Evolutionary conservation across 2,329 filamentous ascomycete genomes (phyloP).

Genomic region (Beauveria caledonica): DNA sequence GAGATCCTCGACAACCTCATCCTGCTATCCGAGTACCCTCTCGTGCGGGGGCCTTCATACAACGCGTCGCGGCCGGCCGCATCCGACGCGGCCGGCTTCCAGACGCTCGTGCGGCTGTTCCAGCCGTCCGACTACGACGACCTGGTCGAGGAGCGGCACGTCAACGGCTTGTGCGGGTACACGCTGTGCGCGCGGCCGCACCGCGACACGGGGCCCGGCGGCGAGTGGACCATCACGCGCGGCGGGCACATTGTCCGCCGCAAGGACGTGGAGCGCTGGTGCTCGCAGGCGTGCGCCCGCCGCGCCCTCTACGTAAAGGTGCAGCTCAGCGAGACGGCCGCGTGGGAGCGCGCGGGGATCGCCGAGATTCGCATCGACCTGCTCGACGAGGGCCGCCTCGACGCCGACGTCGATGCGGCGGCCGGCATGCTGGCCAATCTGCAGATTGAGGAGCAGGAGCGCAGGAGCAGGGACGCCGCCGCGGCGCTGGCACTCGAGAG

Average conservation of each 20-base stretch:
- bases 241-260: constrained; percentile 57
- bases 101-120: constrained; percentile 60
- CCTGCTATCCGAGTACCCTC: constrained; percentile 55
- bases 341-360: constrained; percentile 67
- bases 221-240: constrained; percentile 59
- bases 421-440: constrained; percentile 32
- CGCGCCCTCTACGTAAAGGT: constrained; percentile 80
- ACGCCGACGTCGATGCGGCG: constrained; percentile 28
- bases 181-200: constrained; percentile 64
- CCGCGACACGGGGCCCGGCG: constrained; percentile 44
- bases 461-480: constrained; percentile 30
- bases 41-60: constrained; percentile 22
- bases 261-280: constrained; percentile 78
- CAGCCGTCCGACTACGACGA: constrained; percentile 86
- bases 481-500: constrained; percentile 44
- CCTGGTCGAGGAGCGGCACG: constrained; percentile 81
- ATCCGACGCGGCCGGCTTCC: constrained; percentile 58
- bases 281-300: constrained; percentile 68
- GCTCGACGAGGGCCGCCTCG: constrained; percentile 55
- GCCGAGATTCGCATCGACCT: constrained; percentile 51
- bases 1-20: constrained; percentile 67
- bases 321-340: constrained; percentile 76
- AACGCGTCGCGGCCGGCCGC: constrained; percentile 42
- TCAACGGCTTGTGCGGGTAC: constrained; percentile 76
- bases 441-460: constrained; percentile 36